These are phyloP conservation scores for Salvia miltiorrhiza DNA, from an alignment of 257 asterid species.

Conservation along the genomic window DNA sequence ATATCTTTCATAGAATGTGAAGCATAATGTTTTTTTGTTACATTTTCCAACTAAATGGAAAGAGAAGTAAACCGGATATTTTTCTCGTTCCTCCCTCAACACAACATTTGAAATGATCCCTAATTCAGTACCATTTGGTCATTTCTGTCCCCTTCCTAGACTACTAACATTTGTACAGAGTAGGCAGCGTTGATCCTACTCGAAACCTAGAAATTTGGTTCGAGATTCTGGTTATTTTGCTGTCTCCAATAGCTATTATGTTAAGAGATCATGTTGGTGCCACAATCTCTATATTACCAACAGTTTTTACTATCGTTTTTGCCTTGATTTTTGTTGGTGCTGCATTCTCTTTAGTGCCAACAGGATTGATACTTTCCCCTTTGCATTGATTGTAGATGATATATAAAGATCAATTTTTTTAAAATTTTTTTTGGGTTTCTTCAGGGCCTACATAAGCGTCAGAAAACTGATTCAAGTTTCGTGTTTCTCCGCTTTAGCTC, in stretches of 20 bases:
- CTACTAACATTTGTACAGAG: background rate
- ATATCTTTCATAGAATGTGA: background rate
- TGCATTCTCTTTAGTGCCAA: background rate
- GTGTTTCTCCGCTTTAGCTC: slow-evolving; percentile 18
- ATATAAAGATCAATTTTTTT: background rate
- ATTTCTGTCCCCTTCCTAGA: background rate
- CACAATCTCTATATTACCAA: background rate
- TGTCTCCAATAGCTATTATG: background rate
- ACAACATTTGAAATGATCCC: slow-evolving; percentile 23
- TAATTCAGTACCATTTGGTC: background rate
- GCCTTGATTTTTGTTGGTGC: background rate
- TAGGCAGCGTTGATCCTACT: background rate
- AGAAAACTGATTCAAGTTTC: slow-evolving; percentile 17
- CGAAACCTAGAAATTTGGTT: background rate
- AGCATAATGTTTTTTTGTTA: background rate
- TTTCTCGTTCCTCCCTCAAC: background rate
- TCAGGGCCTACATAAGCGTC: slow-evolving; percentile 33
- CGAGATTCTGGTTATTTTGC: background rate
- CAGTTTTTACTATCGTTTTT: background rate
- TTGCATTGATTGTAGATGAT: background rate
- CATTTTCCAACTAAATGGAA: background rate
- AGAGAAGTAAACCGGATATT: background rate
- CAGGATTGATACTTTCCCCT: background rate
- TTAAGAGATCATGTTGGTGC: background rate
- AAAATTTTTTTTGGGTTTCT: slow-evolving; percentile 24